Evolutionary conservation across 2,329 filamentous ascomycete genomes (phyloP).

Genomic region (Rugonectria rugulosa): DNA sequence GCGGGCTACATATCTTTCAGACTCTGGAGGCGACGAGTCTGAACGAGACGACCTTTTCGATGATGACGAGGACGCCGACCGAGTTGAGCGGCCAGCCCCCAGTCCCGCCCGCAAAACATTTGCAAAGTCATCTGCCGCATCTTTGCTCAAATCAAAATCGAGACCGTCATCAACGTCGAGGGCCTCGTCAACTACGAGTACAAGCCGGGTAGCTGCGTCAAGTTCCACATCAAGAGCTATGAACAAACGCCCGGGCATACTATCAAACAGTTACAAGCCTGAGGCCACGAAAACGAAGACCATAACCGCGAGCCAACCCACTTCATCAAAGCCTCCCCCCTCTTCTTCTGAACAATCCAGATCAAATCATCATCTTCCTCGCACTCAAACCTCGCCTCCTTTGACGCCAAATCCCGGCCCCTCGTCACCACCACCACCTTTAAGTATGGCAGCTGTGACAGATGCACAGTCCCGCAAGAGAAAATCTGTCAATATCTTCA

Average conservation of each 20-base stretch:
- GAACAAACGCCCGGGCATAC: constrained; percentile 33
- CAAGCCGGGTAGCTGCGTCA: constrained; percentile 10
- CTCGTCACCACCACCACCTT: constrained; percentile 31
- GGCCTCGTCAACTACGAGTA: constrained; percentile 4
- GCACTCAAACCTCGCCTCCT: constrained; percentile 30
- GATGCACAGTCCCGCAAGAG: constrained; percentile 46
- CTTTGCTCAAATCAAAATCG: constrained; percentile 35
- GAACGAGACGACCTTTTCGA: constrained; percentile 41
- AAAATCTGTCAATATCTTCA: constrained; percentile 59
- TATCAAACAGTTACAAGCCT: constrained; percentile 39
- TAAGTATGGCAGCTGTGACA: constrained; percentile 15
- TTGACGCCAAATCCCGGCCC: constrained; percentile 25
- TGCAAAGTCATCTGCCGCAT: constrained; percentile 22
- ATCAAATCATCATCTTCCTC: constrained; percentile 25
- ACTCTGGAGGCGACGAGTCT: constrained; percentile 44
- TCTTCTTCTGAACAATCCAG: constrained; percentile 18
- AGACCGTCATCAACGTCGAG: constrained; percentile 16
- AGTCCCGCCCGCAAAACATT: constrained; percentile 18
- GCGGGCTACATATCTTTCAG: constrained; percentile 50
- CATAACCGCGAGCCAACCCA: constrained; percentile 12
- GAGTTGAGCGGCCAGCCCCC: constrained; percentile 17
- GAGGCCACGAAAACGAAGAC: constrained; percentile 26
- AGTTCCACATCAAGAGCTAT: constrained; percentile 9
- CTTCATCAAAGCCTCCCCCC: constrained; percentile 13
- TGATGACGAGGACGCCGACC: constrained; percentile 24